A percentile compares a stretch with the other conserved stretches of the same genome.
phyloP scores from a whole-genome alignment of 441 rosid species.

The Mallotus repandus region DNA sequence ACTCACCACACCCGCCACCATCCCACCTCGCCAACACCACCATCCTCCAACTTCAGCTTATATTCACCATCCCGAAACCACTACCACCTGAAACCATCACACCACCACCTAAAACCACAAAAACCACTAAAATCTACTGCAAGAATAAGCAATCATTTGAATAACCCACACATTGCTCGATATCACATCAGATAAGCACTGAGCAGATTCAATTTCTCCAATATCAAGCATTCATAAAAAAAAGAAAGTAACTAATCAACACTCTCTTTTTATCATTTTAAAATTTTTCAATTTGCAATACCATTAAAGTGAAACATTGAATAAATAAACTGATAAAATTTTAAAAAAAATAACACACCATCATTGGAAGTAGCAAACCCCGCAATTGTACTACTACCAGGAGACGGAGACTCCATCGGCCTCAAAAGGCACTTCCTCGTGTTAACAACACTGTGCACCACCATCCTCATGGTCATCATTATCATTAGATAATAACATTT shows the following conservation, averaged over 20 bases:
- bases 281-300: too few species aligned
- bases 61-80: constrained; percentile 92
- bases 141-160: too few species aligned
- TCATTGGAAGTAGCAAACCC: constrained; percentile 72
- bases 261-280: neutral
- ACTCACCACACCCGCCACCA: constrained; percentile 30
- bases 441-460: constrained; percentile 25
- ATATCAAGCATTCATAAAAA: neutral
- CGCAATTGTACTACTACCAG: constrained; percentile 63
- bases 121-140: too few species aligned
- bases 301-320: too few species aligned
- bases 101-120: too few species aligned
- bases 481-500: constrained; percentile 24
- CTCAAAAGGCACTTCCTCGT: constrained; percentile 51
- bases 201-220: neutral
- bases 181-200: neutral
- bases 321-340: neutral
- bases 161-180: too few species aligned
- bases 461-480: constrained; percentile 42
- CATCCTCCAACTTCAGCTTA: constrained; percentile 74
- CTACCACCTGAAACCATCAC: too few species aligned
- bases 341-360: constrained; percentile 38
- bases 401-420: constrained; percentile 64
- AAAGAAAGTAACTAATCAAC: too few species aligned
- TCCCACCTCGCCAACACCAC: constrained; percentile 18